Base-by-base conservation (phyloP, 106 monocot genomes). In the Apostasia ramifera region DNA sequence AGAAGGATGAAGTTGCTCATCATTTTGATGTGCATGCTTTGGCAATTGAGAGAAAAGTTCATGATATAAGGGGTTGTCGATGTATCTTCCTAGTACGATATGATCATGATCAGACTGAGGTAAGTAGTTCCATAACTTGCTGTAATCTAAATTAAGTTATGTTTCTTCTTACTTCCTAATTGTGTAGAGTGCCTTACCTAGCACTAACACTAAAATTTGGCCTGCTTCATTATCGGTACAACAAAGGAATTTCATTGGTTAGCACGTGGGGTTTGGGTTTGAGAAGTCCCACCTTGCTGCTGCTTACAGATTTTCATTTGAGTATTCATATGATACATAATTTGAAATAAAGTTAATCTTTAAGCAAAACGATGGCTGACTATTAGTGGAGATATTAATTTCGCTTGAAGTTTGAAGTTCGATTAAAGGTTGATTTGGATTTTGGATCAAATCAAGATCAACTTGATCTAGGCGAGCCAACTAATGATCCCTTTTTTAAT, bases 11-110 rank as follows among this genome's bases (percentile, higher is more conserved):
- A 3, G 10, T 53, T 40, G 84, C 84, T 8, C 55, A 44, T 53
- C 74, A 85, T 59, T 85, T 67, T 66, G 84, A 85, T 63, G 84
- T 77, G 2, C 81, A 68, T 68, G 73, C 81, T 50, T 8, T 74
- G 51, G 77, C 77, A 10, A 78, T 85, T 47, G 64, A 81, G 68
- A 73, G 81, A 66, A 85, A 63, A 10, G 2, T 53, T 46, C 84
- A 85, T 71, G 84, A 81, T 68, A 75, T 78, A 57, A 80, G 81
- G 73, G 84, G 77, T 40, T 85, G 84, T 57, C 73, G 84, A 48
- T 85, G 84, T 54, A 9, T 44, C 66, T 85, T 85, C 67, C 55
- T 80, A 62, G 48, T 85, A 5, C 73, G 67, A 7, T 85, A 85
- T 71, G 71, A 56, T 70, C 77, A 81, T 68, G 77, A 85, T 74